Percentiles rank a stretch among this genome's conserved stretches.
These are phyloP conservation scores for Termitomyces heimii DNA, from an alignment of 768 basidiomycete species.

Conservation along the genomic window DNA sequence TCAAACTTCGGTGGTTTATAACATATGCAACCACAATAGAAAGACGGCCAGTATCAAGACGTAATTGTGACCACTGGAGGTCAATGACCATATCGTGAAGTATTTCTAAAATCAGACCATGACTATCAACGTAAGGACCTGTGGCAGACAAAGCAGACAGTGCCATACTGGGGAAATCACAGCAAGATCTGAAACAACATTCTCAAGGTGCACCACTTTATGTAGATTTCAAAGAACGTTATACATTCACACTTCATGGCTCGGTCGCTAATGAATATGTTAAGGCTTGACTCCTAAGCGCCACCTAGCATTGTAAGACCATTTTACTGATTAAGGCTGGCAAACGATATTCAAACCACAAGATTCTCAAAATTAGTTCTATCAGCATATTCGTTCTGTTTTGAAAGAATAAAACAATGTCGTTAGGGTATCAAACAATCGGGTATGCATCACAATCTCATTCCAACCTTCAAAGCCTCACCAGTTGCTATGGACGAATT, in stretches of 20 bases:
- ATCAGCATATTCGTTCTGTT: background rate
- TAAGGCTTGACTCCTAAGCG: background rate
- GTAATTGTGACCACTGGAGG: background rate
- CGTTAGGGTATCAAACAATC: slow-evolving; percentile 8
- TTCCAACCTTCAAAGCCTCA: slow-evolving; percentile 9
- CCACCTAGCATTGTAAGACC: background rate
- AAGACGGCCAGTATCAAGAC: background rate
- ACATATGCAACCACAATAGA: background rate
- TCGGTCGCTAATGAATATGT: no score
- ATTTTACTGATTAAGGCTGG: background rate
- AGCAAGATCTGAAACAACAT: background rate
- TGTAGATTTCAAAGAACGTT: background rate
- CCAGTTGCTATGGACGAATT: slow-evolving; percentile 38
- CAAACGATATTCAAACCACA: background rate
- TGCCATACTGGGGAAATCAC: no score
- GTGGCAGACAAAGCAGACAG: no score
- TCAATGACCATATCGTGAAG: no score
- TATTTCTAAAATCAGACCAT: no score
- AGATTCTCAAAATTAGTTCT: background rate
- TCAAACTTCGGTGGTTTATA: background rate
- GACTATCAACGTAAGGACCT: no score
- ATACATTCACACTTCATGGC: no score
- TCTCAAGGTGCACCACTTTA: background rate
- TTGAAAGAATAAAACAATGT: background rate
- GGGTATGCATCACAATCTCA: slow-evolving; percentile 1